Conservation (phyloP, 1,284 basidiomycete species). For the Cryptococcus deneoformans region DNA sequence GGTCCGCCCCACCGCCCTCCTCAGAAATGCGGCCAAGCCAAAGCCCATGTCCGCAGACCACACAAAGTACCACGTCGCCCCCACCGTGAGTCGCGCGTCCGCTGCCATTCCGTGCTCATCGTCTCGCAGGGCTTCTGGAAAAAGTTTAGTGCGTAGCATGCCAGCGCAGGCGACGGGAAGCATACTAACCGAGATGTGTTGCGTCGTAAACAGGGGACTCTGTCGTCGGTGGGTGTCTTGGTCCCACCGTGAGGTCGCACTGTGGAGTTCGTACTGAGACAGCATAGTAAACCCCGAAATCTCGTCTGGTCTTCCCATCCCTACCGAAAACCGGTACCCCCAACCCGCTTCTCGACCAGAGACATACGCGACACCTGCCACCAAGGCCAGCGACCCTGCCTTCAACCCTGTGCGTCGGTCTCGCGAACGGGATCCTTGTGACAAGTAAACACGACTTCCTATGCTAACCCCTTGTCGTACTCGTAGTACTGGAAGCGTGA, state of each 20-base stretch:
- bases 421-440: too few relatives aligned
- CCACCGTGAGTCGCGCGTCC: constrained; percentile 55
- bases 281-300: constrained; percentile 91
- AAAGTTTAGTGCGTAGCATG: constrained; percentile 73
- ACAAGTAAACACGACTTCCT: too few relatives aligned
- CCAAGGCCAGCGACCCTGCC: constrained; percentile 62
- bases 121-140: constrained; percentile 78
- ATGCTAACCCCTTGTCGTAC: too few relatives aligned
- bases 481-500: constrained; percentile 96
- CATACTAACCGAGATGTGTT: background rate
- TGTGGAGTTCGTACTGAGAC: too few relatives aligned
- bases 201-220: constrained; percentile 63
- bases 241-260: too few relatives aligned
- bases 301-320: constrained; percentile 83
- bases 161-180: background rate
- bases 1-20: constrained; percentile 25
- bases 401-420: constrained; percentile 28
- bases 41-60: constrained; percentile 62
- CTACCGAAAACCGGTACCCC: constrained; percentile 71
- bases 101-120: background rate
- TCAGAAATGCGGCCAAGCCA: constrained; percentile 40
- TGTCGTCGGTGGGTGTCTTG: constrained; percentile 62
- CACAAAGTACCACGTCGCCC: constrained; percentile 79
- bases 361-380: constrained; percentile 79
- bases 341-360: constrained; percentile 84